Evolutionary conservation across 2,329 filamentous ascomycete genomes (phyloP), one percentile per base, ranked within the genome.

Genomic region (Diaporthe capsici): DNA sequence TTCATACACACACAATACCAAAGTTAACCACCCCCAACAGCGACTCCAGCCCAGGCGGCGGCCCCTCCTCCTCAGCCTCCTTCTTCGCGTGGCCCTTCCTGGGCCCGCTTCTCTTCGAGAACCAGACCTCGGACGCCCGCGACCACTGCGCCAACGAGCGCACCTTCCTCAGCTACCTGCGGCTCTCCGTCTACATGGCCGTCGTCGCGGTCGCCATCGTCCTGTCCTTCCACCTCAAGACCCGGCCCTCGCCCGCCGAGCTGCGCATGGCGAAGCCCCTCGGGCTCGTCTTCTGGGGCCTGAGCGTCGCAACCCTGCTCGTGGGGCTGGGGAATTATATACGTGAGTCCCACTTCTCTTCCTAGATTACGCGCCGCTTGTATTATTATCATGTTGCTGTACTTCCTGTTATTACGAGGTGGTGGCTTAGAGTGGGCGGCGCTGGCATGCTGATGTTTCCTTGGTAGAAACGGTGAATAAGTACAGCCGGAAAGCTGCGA

Each of bases 171-270:
- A 97, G 96, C 2, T 98, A 97, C 90, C 91, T 98, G 28, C 92
- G 96, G 5, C 90, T 98, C 2, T 93, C 94, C 44, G 91, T 98
- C 80, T 98, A 98, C 86, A 96, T 98, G 90, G 92, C 95, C 78
- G 88, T 99, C 71, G 95, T 98, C 12, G 92, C 94, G 39, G 91
- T 98, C 44, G 96, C 97, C 70, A 98, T 99, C 79, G 92, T 98
- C 13, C 89, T 98, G 70, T 98, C 95, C 20, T 99, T 99, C 83
- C 96, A 99, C 82, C 89, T 99, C 68, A 96, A 95, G 81, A 87
- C 88, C 25, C 85, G 92, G 80, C 94, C 97, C 0, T 90, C 92
- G 0, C 81, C 86, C 0, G 83, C 95, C 20, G 97, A 99, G 86
- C 87, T 91, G 76, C 90, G 90, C 58, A 92, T 98, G 84, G 93